phyloP scores from a whole-genome alignment of 2,329 filamentous ascomycete species.

The Juglanconis sp. region DNA sequence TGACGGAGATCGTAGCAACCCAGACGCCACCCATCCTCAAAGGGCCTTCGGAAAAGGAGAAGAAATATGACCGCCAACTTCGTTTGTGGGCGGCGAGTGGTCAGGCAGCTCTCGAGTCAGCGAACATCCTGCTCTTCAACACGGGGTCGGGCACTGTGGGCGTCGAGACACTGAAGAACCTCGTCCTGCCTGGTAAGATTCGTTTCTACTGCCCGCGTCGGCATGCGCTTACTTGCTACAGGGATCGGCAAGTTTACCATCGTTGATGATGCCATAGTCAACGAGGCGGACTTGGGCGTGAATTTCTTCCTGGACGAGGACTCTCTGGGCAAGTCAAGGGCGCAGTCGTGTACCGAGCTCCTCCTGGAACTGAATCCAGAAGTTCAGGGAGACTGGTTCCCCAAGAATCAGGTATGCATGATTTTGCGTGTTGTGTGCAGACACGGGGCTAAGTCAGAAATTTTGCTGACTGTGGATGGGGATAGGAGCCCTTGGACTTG shows the following conservation, averaged over 20 bases:
- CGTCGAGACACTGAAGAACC: slow-evolving; percentile 90
- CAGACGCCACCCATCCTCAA: slow-evolving; percentile 48
- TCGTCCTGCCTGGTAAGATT: slow-evolving; percentile 75
- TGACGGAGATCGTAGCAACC: slow-evolving; percentile 43
- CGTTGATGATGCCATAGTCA: slow-evolving; percentile 74
- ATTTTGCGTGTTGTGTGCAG: neutral
- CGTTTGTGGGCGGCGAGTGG: slow-evolving; percentile 92
- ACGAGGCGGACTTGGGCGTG: slow-evolving; percentile 80
- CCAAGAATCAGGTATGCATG: slow-evolving; percentile 41
- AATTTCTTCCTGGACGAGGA: slow-evolving; percentile 93
- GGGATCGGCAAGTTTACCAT: slow-evolving; percentile 91
- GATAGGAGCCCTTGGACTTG: slow-evolving; percentile 18
- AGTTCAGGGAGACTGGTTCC: slow-evolving; percentile 72
- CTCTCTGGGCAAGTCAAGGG: slow-evolving; percentile 72
- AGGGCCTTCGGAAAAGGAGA: slow-evolving; percentile 59
- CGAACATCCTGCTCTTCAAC: slow-evolving; percentile 88
- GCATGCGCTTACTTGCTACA: slow-evolving; percentile 26
- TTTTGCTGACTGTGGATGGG: slow-evolving; percentile 16
- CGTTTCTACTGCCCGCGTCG: neutral
- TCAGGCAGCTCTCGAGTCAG: slow-evolving; percentile 84
- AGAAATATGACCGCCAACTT: slow-evolving; percentile 92
- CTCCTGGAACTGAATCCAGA: slow-evolving; percentile 90
- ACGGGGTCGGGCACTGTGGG: slow-evolving; percentile 83
- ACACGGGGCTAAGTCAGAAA: neutral
- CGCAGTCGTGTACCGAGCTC: slow-evolving; percentile 72